A percentile compares a stretch with the other conserved stretches of the same genome.
These are phyloP conservation scores for Ashbya aceris DNA, from an alignment of 1,139 yeast genomes.

Conservation along the genomic window DNA sequence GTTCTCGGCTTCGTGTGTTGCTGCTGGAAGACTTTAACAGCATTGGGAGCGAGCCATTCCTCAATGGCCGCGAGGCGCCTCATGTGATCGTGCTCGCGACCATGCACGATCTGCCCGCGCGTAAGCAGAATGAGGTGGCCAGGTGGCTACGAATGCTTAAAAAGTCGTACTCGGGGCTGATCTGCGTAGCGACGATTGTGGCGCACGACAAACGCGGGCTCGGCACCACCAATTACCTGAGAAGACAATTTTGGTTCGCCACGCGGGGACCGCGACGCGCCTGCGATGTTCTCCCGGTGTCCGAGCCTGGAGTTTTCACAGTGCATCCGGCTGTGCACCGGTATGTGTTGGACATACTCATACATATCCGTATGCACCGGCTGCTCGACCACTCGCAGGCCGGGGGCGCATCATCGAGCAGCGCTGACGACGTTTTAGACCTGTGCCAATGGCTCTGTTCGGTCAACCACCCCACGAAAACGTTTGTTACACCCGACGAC, in stretches of 20 bases:
- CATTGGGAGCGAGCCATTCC: neutral
- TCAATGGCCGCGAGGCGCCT: neutral
- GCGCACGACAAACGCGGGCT: neutral
- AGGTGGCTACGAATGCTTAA: neutral
- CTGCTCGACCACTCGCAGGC: slow-evolving; percentile 24
- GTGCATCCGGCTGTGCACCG: slow-evolving; percentile 21
- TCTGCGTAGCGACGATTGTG: neutral
- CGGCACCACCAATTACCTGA: slow-evolving; percentile 3
- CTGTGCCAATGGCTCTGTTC: slow-evolving; percentile 17
- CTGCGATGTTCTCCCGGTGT: neutral
- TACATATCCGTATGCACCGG: slow-evolving; percentile 28
- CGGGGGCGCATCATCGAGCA: slow-evolving; percentile 25
- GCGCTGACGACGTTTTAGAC: slow-evolving; percentile 19
- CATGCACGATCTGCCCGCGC: slow-evolving; percentile 4
- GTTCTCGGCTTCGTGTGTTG: slow-evolving; percentile 11
- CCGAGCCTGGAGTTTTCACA: neutral
- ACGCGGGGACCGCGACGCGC: neutral
- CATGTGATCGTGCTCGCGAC: slow-evolving; percentile 6
- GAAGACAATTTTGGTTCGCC: slow-evolving; percentile 22
- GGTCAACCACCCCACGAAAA: slow-evolving; percentile 7
- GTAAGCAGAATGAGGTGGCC: slow-evolving; percentile 5
- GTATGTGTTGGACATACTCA: slow-evolving; percentile 28
- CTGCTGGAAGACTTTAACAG: slow-evolving; percentile 3
- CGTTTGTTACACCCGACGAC: slow-evolving; percentile 23
- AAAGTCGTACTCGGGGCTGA: neutral